Percentiles rank a stretch among this genome's conserved stretches.
These are phyloP conservation scores for Ogataea parapolymorpha DNA, from an alignment of 805 yeast species.

Conservation along the genomic window DNA sequence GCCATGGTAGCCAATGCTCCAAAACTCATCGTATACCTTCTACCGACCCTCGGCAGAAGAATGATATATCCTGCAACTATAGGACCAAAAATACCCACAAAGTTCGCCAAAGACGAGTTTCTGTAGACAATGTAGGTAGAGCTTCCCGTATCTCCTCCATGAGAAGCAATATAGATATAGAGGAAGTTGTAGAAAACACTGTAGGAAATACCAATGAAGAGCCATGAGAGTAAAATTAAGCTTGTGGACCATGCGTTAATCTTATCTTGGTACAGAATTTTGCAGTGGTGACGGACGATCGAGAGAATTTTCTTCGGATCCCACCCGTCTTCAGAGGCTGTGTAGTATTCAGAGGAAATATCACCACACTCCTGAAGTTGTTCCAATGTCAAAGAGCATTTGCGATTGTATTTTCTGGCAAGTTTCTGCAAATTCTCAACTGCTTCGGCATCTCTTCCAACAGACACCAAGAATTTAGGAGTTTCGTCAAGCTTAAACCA, in stretches of 20 bases:
- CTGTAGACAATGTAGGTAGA: conserved; percentile 41
- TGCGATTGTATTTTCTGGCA: conserved; percentile 44
- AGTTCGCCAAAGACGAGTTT: conserved; percentile 46
- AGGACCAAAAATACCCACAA: conserved; percentile 51
- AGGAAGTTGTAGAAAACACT: conserved; percentile 54
- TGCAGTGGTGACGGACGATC: conserved; percentile 5
- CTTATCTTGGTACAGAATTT: conserved; percentile 44
- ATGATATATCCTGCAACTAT: conserved; percentile 44
- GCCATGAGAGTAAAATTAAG: conserved; percentile 52
- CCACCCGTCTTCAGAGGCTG: conserved; percentile 22
- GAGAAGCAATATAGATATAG: conserved; percentile 47
- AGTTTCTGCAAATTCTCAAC: conserved; percentile 40
- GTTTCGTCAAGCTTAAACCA: conserved; percentile 48
- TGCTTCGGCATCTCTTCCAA: conserved; percentile 51
- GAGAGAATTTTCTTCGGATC: conserved; percentile 24
- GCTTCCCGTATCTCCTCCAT: conserved; percentile 47
- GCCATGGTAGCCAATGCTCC: conserved; percentile 56
- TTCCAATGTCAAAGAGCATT: conserved; percentile 42
- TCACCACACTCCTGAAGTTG: conserved; percentile 45
- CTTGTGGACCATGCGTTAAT: conserved; percentile 42
- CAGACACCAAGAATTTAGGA: conserved; percentile 51
- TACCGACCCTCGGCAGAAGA: conserved; percentile 39
- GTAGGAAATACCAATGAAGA: conserved; percentile 55
- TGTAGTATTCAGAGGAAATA: conserved; percentile 27
- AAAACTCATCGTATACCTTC: conserved; percentile 53